A percentile compares a stretch with the other conserved stretches of the same genome.
These are phyloP conservation scores for Penicillium crustosum DNA, from an alignment of 2,329 filamentous ascomycete species.

Conservation along the genomic window DNA sequence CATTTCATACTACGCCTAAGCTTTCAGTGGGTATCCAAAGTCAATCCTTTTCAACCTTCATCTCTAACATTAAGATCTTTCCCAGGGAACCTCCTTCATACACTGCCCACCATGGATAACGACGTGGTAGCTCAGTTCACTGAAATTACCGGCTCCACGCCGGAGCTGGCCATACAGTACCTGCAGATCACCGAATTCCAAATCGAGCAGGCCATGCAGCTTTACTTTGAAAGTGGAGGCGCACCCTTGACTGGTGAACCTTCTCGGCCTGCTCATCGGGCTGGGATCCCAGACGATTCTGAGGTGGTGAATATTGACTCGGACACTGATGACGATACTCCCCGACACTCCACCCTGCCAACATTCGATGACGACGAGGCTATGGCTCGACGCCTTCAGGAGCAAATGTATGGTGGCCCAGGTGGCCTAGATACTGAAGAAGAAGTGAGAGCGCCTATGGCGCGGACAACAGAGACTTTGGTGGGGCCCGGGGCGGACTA, in stretches of 20 bases:
- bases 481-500: conserved; percentile 67
- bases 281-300: conserved; percentile 53
- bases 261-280: conserved; percentile 28
- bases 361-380: conserved; percentile 85
- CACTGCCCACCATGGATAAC: conserved; percentile 60
- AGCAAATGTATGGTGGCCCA: conserved; percentile 74
- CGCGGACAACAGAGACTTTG: conserved; percentile 85
- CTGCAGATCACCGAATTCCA: conserved; percentile 82
- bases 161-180: conserved; percentile 76
- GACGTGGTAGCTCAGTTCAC: conserved; percentile 73
- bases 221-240: conserved; percentile 88
- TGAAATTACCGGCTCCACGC: conserved; percentile 73
- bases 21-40: background rate
- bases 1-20: conserved; percentile 6
- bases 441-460: conserved; percentile 84
- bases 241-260: conserved; percentile 53
- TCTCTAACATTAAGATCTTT: conserved; percentile 3
- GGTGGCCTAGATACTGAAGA: conserved; percentile 48
- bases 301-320: conserved; percentile 75
- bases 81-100: background rate
- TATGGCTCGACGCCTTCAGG: conserved; percentile 86
- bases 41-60: conserved; percentile 1
- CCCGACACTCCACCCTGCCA: conserved; percentile 45
- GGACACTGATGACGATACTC: conserved; percentile 71
- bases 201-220: conserved; percentile 78